A percentile compares a stretch with the other conserved stretches of the same genome.
Evolutionary conservation across 768 basidiomycete species (phyloP).

Genomic region (Gloeophyllum trabeum): DNA sequence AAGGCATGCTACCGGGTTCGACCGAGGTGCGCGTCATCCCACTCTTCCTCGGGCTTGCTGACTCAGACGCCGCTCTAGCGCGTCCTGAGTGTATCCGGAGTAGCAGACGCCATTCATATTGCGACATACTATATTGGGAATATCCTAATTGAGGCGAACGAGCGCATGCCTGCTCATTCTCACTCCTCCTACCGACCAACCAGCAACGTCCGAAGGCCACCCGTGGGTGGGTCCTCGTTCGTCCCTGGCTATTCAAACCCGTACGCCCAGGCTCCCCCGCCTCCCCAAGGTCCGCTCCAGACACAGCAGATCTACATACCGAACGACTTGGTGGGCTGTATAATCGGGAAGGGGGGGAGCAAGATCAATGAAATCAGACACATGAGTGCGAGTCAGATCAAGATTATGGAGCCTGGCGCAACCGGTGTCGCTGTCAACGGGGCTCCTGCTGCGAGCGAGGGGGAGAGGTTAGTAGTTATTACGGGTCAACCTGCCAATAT

Average conservation of each 20-base stretch:
- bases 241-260: conserved; percentile 54
- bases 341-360: conserved; percentile 96
- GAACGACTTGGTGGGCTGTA: conserved; percentile 91
- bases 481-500: conserved; percentile 93
- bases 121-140: conserved; percentile 99
- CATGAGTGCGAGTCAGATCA: conserved; percentile 92
- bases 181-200: conserved; percentile 63
- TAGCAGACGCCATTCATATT: conserved; percentile 98
- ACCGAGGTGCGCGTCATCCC: conserved; percentile 64
- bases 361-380: conserved; percentile 99
- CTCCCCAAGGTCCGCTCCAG: conserved; percentile 50
- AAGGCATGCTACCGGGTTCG: conserved; percentile 98
- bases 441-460: conserved; percentile 67
- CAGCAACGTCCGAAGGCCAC: conserved; percentile 37
- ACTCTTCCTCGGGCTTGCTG: conserved; percentile 5
- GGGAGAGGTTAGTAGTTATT: conserved; percentile 90
- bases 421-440: conserved; percentile 57
- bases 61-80: conserved; percentile 41
- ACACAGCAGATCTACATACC: conserved; percentile 99
- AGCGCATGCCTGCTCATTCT: conserved; percentile 53
- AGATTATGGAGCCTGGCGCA: conserved; percentile 97
- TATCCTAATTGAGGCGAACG: conserved; percentile 89
- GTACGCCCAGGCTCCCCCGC: conserved; percentile 35
- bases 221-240: conserved; percentile 47
- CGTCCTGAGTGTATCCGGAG: conserved; percentile 94